Percentiles rank a stretch among this genome's conserved stretches.
Evolutionary conservation across 352 stramenopile species (phyloP).

Genomic region (Phytophthora ramorum): DNA sequence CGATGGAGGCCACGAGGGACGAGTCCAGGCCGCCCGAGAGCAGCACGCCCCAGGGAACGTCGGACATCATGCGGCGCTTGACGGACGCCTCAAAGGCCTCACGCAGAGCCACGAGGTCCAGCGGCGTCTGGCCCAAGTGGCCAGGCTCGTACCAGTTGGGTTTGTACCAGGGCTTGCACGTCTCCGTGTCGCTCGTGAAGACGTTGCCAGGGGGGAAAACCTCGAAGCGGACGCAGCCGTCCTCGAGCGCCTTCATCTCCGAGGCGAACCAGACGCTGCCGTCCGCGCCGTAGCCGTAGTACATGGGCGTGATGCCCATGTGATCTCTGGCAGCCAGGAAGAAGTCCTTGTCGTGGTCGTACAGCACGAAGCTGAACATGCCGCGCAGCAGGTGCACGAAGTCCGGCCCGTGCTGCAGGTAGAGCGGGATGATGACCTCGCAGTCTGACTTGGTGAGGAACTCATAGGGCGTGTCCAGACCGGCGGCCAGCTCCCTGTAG

Average conservation of each 20-base stretch:
- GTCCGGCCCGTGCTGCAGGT: slow-evolving; percentile 89
- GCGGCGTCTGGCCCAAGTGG: slow-evolving; percentile 63
- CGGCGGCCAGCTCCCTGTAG: slow-evolving; percentile 95
- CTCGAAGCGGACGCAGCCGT: slow-evolving; percentile 86
- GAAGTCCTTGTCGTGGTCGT: slow-evolving; percentile 94
- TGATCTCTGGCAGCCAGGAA: slow-evolving; percentile 97
- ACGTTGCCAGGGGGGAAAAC: slow-evolving; percentile 92
- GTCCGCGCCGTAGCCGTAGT: slow-evolving; percentile 98
- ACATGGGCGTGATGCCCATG: slow-evolving; percentile 98
- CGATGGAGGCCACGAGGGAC: slow-evolving; percentile 97
- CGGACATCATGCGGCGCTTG: slow-evolving; percentile 98
- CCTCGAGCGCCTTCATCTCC: slow-evolving; percentile 97
- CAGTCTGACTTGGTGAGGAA: slow-evolving; percentile 98
- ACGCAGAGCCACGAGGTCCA: slow-evolving; percentile 84
- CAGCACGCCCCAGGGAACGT: slow-evolving; percentile 98
- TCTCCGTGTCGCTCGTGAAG: slow-evolving; percentile 87
- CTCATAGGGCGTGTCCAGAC: slow-evolving; percentile 89
- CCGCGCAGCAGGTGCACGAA: slow-evolving; percentile 94
- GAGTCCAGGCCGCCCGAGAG: slow-evolving; percentile 98
- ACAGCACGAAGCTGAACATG: slow-evolving; percentile 99
- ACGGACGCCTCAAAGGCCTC: slow-evolving; percentile 95
- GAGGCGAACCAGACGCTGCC: slow-evolving; percentile 96
- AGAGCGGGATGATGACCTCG: slow-evolving; percentile 98
- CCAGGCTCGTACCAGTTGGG: slow-evolving; percentile 92
- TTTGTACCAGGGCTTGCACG: slow-evolving; percentile 96